phyloP scores from a whole-genome alignment of 352 stramenopile genomes.

The Globisporangium polare region DNA sequence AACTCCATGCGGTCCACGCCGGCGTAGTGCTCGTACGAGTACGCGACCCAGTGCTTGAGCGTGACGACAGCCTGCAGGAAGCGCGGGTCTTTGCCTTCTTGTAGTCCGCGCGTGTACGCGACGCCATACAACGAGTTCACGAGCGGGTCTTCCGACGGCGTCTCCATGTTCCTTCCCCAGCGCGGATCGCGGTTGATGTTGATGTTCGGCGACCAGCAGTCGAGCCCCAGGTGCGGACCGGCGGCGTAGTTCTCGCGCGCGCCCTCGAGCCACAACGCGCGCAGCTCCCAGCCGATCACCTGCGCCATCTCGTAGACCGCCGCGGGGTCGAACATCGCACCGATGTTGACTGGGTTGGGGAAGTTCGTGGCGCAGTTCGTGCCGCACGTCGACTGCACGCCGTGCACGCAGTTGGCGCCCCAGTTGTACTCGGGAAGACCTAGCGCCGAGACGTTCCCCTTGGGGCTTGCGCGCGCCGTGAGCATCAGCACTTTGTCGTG shows the following conservation, averaged over 20 bases:
- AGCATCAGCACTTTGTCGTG: conserved; percentile 69
- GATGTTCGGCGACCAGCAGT: conserved; percentile 94
- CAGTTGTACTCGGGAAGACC: conserved; percentile 91
- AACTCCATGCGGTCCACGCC: conserved; percentile 82
- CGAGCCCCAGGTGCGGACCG: conserved; percentile 77
- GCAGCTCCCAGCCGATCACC: conserved; percentile 84
- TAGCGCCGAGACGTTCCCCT: conserved; percentile 74
- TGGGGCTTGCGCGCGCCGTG: conserved; percentile 61
- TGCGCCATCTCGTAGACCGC: conserved; percentile 79
- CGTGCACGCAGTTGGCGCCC: conserved; percentile 93
- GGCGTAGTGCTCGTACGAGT: conserved; percentile 83
- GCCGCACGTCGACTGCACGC: conserved; percentile 82
- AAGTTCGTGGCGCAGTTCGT: conserved; percentile 87
- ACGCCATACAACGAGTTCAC: conserved; percentile 90
- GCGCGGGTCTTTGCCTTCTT: conserved; percentile 64
- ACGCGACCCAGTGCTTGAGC: conserved; percentile 94
- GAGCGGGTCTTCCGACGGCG: conserved; percentile 90
- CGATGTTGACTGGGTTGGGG: conserved; percentile 87
- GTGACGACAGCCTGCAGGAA: conserved; percentile 86
- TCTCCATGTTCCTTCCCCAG: conserved; percentile 94
- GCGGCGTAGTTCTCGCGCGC: conserved; percentile 61
- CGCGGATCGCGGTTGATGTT: conserved; percentile 94
- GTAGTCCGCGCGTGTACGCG: conserved; percentile 86
- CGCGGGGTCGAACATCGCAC: conserved; percentile 82
- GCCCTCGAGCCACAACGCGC: conserved; percentile 73